These are phyloP conservation scores for Hirsutella thompsonii DNA, from an alignment of 2,329 filamentous ascomycete genomes.

Conservation along the genomic window DNA sequence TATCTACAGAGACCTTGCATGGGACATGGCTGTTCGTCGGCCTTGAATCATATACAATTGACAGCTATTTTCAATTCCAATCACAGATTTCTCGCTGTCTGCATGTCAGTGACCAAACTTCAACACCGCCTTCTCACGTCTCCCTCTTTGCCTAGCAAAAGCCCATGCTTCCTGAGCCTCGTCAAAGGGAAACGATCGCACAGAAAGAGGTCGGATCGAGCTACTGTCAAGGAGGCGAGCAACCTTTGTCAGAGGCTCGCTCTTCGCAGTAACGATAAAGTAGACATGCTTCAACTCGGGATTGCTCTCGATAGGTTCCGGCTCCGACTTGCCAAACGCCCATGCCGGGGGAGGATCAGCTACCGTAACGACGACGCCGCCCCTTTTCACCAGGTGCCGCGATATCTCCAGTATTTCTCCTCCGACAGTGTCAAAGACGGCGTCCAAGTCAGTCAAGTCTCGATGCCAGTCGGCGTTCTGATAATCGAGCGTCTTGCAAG, in stretches of 20 bases:
- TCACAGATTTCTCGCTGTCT: too few relatives aligned
- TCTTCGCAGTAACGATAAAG: conserved; percentile 15
- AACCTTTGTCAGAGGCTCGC: conserved; percentile 8
- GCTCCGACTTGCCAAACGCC: conserved; percentile 12
- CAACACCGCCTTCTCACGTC: conserved; percentile 14
- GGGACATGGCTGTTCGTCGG: too few relatives aligned
- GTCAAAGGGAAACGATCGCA: conserved; percentile 11
- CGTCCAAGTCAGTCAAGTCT: conserved; percentile 10
- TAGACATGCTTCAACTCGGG: conserved; percentile 13
- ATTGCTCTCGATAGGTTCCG: conserved; percentile 6
- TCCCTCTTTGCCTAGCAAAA: conserved; percentile 9
- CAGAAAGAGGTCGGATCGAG: conserved; percentile 7
- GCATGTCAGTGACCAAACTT: conserved; percentile 7
- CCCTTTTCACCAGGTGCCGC: conserved; percentile 16
- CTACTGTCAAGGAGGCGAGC: conserved; percentile 11
- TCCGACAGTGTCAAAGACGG: conserved; percentile 3
- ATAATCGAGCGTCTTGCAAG: conserved; percentile 15
- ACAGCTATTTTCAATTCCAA: too few relatives aligned
- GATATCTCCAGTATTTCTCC: conserved; percentile 12
- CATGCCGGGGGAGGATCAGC: conserved; percentile 19
- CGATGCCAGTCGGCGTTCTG: conserved; percentile 9
- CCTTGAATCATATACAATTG: too few relatives aligned
- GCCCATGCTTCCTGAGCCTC: conserved; percentile 14
- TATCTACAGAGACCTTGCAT: too few relatives aligned
- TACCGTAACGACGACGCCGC: conserved; percentile 20